A percentile compares a stretch with the other conserved stretches of the same genome.
Conservation (phyloP, 495 filamentous ascomycete species). For the Penicillium angulare region DNA sequence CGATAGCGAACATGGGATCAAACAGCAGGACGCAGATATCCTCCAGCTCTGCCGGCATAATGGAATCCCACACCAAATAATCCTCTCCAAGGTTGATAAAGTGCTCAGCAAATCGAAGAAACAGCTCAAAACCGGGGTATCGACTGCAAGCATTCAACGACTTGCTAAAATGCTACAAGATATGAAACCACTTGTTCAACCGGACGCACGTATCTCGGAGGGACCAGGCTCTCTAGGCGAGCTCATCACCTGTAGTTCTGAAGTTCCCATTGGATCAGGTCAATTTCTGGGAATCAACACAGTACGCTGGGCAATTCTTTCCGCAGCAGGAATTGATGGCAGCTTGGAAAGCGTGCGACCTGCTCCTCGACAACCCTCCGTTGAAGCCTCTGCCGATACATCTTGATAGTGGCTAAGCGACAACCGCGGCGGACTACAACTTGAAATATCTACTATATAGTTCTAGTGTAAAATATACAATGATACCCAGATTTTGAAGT, state of each 20-base stretch:
- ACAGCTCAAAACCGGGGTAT: slow-evolving; percentile 30
- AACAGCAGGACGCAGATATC: slow-evolving; percentile 65
- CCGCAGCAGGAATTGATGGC: slow-evolving; percentile 49
- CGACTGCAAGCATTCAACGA: slow-evolving; percentile 23
- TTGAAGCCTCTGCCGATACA: not conserved
- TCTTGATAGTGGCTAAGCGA: not conserved
- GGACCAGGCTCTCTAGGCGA: slow-evolving; percentile 51
- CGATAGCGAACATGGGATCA: slow-evolving; percentile 78
- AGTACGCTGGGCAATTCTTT: slow-evolving; percentile 51
- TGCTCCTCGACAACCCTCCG: not conserved
- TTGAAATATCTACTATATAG: too few species aligned
- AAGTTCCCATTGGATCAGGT: slow-evolving; percentile 26
- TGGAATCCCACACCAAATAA: slow-evolving; percentile 69
- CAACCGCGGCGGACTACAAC: too few species aligned
- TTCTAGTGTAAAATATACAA: not conserved
- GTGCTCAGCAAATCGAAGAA: slow-evolving; percentile 37
- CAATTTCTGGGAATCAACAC: slow-evolving; percentile 44
- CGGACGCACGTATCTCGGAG: slow-evolving; percentile 22
- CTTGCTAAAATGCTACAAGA: slow-evolving; percentile 30
- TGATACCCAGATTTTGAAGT: not conserved
- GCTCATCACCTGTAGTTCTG: slow-evolving; percentile 48
- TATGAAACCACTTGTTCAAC: slow-evolving; percentile 30
- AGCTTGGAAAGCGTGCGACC: slow-evolving; percentile 23
- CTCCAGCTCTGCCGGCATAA: slow-evolving; percentile 61
- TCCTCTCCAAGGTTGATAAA: slow-evolving; percentile 81